Base-by-base conservation (phyloP, 2,329 filamentous ascomycete genomes). In the Dryadomyces quercus-mongolicae region DNA sequence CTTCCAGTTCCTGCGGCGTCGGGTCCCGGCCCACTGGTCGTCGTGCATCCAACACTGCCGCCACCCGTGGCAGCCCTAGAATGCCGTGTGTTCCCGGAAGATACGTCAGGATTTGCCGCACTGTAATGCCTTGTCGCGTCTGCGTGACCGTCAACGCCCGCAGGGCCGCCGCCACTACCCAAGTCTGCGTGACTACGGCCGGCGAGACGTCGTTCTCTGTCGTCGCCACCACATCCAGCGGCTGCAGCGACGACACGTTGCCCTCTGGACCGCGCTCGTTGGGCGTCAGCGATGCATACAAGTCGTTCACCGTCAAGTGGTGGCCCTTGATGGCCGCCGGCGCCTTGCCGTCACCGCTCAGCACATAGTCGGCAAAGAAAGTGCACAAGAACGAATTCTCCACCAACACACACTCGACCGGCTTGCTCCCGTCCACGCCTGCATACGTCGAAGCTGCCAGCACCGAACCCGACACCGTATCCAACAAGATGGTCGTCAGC, bases 351-450 rank as follows among this genome's bases (percentile, higher is more conserved):
- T 74, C 69, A 36, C 20, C 52, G 45, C 45, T 34, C 40, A 84
- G 74, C 3, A 71, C 70, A 64, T 83, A 84, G 61, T 79, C 70
- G 40, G 77, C 79, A 62, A 80, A 85, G 67, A 91, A 87, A 8
- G 88, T 86, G 72, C 95, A 97, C 7, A 84, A 78, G 64, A 94
- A 91, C 90, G 92, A 97, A 70, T 98, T 97, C 73, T 98, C 93
- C 0, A 90, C 86, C 52, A 96, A 75, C 25, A 82, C 80, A 45
- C 90, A 89, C 21, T 86, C 75, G 57, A 95, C 85, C 0, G 84
- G 78, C 64, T 90, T 85, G 49, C 70, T 74, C 1, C 80, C 74
- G 64, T 97, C 91, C 38, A 95, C 82, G 4, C 85, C 85, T 6
- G 77, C 69, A 64, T 95, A 84, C 0, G 75, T 80, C 48, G 81